Conservation (phyloP, 345 rosid genomes). For the Raphanus raphanistrum region DNA sequence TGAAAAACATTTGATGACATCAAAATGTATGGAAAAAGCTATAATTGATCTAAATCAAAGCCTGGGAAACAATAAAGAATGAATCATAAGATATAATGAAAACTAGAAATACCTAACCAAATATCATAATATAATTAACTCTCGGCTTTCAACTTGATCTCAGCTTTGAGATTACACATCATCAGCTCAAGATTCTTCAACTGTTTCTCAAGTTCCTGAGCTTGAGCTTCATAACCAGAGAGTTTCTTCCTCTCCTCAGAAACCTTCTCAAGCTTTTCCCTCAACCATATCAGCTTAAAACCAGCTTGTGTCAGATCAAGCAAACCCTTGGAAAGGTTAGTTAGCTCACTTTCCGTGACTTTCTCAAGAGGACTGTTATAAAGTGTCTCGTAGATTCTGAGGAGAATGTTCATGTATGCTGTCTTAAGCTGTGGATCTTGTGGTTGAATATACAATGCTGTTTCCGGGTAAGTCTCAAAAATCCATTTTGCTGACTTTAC, state of each 20-base stretch:
- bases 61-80: not conserved
- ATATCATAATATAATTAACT: not conserved
- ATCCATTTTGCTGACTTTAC: not conserved
- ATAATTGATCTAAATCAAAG: no score
- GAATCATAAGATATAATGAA: not conserved
- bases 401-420: constrained; percentile 1
- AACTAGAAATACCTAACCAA: not conserved
- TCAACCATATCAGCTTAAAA: constrained; percentile 5
- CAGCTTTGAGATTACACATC: not conserved
- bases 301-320: not conserved
- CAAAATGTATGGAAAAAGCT: not conserved
- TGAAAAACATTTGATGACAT: not conserved
- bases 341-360: not conserved
- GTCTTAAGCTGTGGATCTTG: constrained; percentile 6
- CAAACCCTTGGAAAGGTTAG: not conserved
- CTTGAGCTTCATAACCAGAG: not conserved
- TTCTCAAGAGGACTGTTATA: not conserved
- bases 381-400: not conserved
- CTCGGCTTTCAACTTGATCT: not conserved
- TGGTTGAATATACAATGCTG: constrained; percentile 8
- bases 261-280: constrained; percentile 3
- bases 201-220: not conserved
- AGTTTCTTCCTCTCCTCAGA: not conserved
- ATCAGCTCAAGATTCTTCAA: not conserved
- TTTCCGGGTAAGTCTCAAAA: not conserved